Base-by-base conservation (phyloP, 768 basidiomycete species). In the Amanita fuliginea region DNA sequence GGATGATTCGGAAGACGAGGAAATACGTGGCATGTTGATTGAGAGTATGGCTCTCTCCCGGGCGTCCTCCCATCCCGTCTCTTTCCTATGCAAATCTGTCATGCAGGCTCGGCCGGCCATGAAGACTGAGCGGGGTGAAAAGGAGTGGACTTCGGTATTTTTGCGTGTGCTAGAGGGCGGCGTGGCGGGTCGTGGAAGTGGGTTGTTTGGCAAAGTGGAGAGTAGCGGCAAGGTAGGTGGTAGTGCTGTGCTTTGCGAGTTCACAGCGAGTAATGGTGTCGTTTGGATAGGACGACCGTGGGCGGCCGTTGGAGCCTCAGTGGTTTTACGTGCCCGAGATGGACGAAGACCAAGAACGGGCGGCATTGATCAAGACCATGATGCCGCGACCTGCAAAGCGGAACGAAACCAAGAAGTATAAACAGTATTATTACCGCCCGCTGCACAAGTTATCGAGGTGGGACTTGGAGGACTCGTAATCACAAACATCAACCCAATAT, bases 361-460 rank as follows among this genome's bases (percentile, higher is more conserved):
- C 84, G 26, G 61, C 68, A 55, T 62, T 86, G 52, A 75, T 88
- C 49, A 63, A 69, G 57, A 80, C 77, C 53, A 78, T 86, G 71
- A 85, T 86, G 83, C 83, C 83, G 1, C 76, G 83, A 11, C 75
- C 80, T 18, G 83, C 72, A 48, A 89, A 87, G 65, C 67, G 86
- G 47, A 80, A 67, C 42, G 83, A 78, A 64, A 89, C 85, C 61
- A 87, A 83, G 73, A 83, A 86, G 66, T 84, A 82, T 53, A 89
- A 89, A 62, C 83, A 86, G 61, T 90, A 90, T 65, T 90, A 89
- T 64, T 89, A 80, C 67, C 72, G 73, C 24, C 86, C 86, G 7
- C 64, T 89, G 52, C 81, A 67, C 26, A 87, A 83, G 66, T 79
- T 83, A 19, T 76, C 78, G 39, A 68, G 77, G 56, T 87, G 84